Evolutionary conservation across 345 rosid species (phyloP).

Genomic region (Brassica nigra): DNA sequence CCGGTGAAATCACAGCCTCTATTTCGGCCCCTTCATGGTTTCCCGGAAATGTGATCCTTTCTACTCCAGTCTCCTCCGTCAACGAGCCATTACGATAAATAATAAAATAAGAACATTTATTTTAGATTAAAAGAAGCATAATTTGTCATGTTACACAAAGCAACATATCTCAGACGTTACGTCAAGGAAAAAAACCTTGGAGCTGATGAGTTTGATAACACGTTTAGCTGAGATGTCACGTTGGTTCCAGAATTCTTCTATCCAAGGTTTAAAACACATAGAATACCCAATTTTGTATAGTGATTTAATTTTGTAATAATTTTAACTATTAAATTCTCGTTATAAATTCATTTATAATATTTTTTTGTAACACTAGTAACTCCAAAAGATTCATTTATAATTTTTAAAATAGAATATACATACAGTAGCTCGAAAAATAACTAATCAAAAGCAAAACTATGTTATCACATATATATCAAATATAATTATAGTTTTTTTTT

Average conservation of each 20-base stretch:
- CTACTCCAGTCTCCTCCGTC: conserved; percentile 60
- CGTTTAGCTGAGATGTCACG: conserved; percentile 86
- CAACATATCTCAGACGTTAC: conserved; percentile 57
- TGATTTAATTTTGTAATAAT: neutral
- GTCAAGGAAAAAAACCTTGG: conserved; percentile 56
- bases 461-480: neutral
- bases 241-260: conserved; percentile 74
- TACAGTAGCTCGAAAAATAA: neutral
- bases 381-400: neutral
- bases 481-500: neutral
- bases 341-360: neutral
- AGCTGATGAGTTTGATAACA: conserved; percentile 36
- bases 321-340: neutral
- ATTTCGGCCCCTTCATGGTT: conserved; percentile 79
- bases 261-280: conserved; percentile 49
- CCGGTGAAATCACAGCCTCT: conserved; percentile 88
- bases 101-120: neutral
- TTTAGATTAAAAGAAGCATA: neutral
- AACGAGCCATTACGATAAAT: conserved; percentile 53
- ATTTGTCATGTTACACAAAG: conserved; percentile 50
- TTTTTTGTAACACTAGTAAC: neutral
- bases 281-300: neutral
- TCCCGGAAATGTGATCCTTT: conserved; percentile 48
- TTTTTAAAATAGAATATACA: neutral
- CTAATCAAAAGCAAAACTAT: neutral